Evolutionary conservation across 192 early-diverging fungal species (phyloP).

Genomic region (Coemansia sp.): DNA sequence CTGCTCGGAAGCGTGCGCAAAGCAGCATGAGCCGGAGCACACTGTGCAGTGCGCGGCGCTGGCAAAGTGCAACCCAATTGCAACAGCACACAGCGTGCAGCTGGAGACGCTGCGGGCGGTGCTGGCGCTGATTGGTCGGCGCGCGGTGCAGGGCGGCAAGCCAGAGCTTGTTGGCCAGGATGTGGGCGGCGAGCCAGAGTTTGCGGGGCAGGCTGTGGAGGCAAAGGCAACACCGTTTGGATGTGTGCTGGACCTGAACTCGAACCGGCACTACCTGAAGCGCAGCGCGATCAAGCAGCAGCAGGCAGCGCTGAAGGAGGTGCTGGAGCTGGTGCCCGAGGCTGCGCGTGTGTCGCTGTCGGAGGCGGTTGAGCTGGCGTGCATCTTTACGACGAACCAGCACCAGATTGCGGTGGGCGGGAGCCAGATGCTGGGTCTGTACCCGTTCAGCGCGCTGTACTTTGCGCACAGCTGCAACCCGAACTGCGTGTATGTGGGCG

Average conservation of each 20-base stretch:
- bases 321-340: slow-evolving; percentile 47
- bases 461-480: slow-evolving; percentile 75
- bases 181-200: slow-evolving; percentile 2
- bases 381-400: slow-evolving; percentile 67
- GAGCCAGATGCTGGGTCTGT: slow-evolving; percentile 65
- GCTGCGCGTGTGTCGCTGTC: slow-evolving; percentile 31
- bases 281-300: slow-evolving; percentile 38
- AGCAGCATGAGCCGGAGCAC: slow-evolving; percentile 41
- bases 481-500: slow-evolving; percentile 67
- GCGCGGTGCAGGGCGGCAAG: slow-evolving; percentile 18
- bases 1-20: slow-evolving; percentile 59
- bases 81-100: slow-evolving; percentile 25
- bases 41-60: slow-evolving; percentile 47
- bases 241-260: slow-evolving; percentile 42
- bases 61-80: slow-evolving; percentile 37
- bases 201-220: slow-evolving; percentile 9
- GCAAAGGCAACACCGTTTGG: slow-evolving; percentile 26
- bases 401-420: slow-evolving; percentile 59
- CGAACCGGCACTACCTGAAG: slow-evolving; percentile 52
- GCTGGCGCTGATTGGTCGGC: slow-evolving; percentile 44
- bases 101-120: slow-evolving; percentile 45
- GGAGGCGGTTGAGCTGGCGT: slow-evolving; percentile 56
- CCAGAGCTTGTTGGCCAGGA: slow-evolving; percentile 1
- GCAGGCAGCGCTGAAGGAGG: slow-evolving; percentile 43
- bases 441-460: slow-evolving; percentile 69